These are phyloP conservation scores for Colletotrichum liaoningense DNA, from an alignment of 2,329 filamentous ascomycete genomes.

Conservation along the genomic window DNA sequence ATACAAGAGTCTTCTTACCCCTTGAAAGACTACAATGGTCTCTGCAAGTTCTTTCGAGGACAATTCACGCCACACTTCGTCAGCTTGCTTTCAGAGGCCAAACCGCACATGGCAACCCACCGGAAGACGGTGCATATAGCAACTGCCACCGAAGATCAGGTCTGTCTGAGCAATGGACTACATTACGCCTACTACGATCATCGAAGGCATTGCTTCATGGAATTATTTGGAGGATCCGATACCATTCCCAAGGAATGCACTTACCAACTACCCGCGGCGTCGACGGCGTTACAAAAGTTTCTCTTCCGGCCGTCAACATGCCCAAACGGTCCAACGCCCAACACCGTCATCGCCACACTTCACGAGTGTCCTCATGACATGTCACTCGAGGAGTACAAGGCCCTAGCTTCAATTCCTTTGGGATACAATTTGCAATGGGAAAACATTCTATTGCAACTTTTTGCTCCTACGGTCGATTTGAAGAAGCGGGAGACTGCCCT, in stretches of 20 bases:
- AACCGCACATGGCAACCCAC: slow-evolving; percentile 50
- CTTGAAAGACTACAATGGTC: neutral
- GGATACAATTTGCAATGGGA: slow-evolving; percentile 64
- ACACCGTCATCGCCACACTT: slow-evolving; percentile 64
- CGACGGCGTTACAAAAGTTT: slow-evolving; percentile 51
- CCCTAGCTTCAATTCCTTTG: slow-evolving; percentile 58
- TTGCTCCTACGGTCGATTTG: slow-evolving; percentile 59
- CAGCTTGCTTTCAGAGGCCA: slow-evolving; percentile 47
- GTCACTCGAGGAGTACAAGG: slow-evolving; percentile 64
- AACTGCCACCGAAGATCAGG: slow-evolving; percentile 42
- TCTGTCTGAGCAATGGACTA: slow-evolving; percentile 61
- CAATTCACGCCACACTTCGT: slow-evolving; percentile 31
- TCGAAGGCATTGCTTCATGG: slow-evolving; percentile 24
- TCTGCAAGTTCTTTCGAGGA: neutral
- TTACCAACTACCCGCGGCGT: slow-evolving; percentile 49
- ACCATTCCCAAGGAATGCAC: slow-evolving; percentile 50
- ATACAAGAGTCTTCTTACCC: neutral
- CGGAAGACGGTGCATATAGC: slow-evolving; percentile 41
- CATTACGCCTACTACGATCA: slow-evolving; percentile 53
- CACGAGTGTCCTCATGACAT: slow-evolving; percentile 59
- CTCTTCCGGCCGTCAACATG: slow-evolving; percentile 43
- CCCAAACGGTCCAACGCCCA: slow-evolving; percentile 51
- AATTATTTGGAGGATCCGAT: slow-evolving; percentile 32
- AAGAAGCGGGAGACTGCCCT: slow-evolving; percentile 59
- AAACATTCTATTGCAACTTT: slow-evolving; percentile 65